Percentiles rank a stretch among this genome's conserved stretches.
Evolutionary conservation across 2,329 filamentous ascomycete species (phyloP).

Genomic region (Pestalotiopsis sp.): DNA sequence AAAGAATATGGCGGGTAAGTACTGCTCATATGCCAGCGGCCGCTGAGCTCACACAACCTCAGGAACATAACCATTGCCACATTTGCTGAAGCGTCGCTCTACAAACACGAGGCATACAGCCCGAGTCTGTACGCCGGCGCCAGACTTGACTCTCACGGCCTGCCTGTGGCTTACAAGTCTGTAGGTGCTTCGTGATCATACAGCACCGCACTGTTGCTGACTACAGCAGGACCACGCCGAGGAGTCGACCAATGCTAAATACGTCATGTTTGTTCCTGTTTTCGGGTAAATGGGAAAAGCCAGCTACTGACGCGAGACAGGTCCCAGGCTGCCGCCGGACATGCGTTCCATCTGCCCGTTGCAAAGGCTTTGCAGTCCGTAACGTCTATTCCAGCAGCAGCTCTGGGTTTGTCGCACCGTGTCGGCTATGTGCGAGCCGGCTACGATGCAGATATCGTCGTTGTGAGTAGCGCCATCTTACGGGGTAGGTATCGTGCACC

Average conservation of each 20-base stretch:
- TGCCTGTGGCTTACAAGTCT: conserved; percentile 47
- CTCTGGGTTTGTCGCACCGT: conserved; percentile 43
- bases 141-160: conserved; percentile 40
- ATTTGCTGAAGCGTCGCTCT: conserved; percentile 43
- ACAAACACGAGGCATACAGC: conserved; percentile 44
- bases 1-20: conserved; percentile 39
- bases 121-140: conserved; percentile 41
- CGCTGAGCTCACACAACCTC: neutral
- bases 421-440: conserved; percentile 46
- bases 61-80: conserved; percentile 44
- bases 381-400: conserved; percentile 47
- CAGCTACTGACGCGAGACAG: conserved; percentile 17
- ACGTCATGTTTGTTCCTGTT: conserved; percentile 33
- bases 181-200: conserved; percentile 16
- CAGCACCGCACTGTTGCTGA: neutral
- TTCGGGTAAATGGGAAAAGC: neutral
- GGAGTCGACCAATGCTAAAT: conserved; percentile 40
- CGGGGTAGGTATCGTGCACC: neutral
- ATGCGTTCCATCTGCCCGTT: conserved; percentile 43
- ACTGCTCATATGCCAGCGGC: neutral
- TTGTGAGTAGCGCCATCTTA: conserved; percentile 21
- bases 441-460: conserved; percentile 52
- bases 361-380: conserved; percentile 44
- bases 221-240: conserved; percentile 32
- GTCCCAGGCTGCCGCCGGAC: conserved; percentile 41